phyloP scores from a whole-genome alignment of 805 yeast species.

The Saccharomycopsis schoenii region DNA sequence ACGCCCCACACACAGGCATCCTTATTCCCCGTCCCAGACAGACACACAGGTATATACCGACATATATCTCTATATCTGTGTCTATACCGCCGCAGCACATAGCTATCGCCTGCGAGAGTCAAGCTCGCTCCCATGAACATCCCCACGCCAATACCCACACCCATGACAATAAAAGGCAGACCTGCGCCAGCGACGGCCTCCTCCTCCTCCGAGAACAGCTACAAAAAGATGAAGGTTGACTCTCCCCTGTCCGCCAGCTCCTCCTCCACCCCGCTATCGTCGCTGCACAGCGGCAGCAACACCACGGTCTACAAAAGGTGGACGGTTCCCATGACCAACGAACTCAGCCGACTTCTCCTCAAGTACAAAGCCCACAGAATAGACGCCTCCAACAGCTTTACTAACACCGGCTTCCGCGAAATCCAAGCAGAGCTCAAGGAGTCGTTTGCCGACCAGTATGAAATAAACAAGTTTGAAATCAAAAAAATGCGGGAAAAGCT shows the following conservation, averaged over 20 bases:
- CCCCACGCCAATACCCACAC: neutral
- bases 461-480: conserved; percentile 17
- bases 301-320: conserved; percentile 17
- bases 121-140: neutral
- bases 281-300: neutral
- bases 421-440: conserved; percentile 12
- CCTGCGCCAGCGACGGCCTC: neutral
- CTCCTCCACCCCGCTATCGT: neutral
- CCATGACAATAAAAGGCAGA: neutral
- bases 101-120: too few species aligned
- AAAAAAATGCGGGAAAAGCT: conserved; percentile 17
- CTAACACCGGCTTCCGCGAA: conserved; percentile 16
- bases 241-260: neutral
- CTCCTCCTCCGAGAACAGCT: neutral
- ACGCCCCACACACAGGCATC: too few species aligned
- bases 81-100: too few species aligned
- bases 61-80: too few species aligned
- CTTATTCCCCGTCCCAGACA: too few species aligned
- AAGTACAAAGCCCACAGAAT: conserved; percentile 13
- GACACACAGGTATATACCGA: too few species aligned
- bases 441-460: conserved; percentile 13
- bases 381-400: conserved; percentile 13
- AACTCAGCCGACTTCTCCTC: conserved; percentile 13
- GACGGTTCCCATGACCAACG: conserved; percentile 18
- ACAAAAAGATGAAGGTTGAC: neutral